Conservation (phyloP, 176 grass and related monocot species). For the Triticum timopheevii region DNA sequence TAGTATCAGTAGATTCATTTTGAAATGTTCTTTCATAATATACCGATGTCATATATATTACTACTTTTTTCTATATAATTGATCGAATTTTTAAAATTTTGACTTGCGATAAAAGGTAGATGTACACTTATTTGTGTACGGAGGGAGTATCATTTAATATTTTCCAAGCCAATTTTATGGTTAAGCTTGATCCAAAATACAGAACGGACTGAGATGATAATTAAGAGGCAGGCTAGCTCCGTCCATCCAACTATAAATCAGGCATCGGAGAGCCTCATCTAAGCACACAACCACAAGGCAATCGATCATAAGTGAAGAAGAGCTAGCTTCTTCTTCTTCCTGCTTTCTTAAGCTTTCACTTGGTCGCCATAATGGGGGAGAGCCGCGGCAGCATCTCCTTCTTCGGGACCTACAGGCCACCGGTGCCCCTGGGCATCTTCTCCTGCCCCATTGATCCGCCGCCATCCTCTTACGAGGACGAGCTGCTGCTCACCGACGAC, state of each 20-base stretch:
- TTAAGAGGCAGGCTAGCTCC: too few species aligned
- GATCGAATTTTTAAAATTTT: too few species aligned
- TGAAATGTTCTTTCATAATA: too few species aligned
- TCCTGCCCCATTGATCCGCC: not conserved
- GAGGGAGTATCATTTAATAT: too few species aligned
- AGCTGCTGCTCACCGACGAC: constrained; percentile 27
- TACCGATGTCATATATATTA: too few species aligned
- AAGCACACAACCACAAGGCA: not conserved
- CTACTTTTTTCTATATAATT: too few species aligned
- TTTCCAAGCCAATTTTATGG: too few species aligned
- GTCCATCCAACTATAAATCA: not conserved
- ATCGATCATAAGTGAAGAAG: not conserved
- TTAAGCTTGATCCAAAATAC: too few species aligned
- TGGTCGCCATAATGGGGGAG: constrained; percentile 1
- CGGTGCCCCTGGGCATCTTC: constrained; percentile 42
- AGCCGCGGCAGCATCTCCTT: constrained; percentile 45
- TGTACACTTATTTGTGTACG: too few species aligned
- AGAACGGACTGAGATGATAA: too few species aligned
- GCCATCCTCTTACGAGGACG: not conserved
- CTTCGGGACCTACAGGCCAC: constrained; percentile 39
- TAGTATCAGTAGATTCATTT: too few species aligned
- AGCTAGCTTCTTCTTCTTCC: not conserved
- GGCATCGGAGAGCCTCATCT: not conserved
- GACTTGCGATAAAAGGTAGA: too few species aligned
- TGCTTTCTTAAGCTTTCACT: not conserved